Conservation (phyloP, 2,329 filamentous ascomycete species). For the Albifimbria verrucaria region DNA sequence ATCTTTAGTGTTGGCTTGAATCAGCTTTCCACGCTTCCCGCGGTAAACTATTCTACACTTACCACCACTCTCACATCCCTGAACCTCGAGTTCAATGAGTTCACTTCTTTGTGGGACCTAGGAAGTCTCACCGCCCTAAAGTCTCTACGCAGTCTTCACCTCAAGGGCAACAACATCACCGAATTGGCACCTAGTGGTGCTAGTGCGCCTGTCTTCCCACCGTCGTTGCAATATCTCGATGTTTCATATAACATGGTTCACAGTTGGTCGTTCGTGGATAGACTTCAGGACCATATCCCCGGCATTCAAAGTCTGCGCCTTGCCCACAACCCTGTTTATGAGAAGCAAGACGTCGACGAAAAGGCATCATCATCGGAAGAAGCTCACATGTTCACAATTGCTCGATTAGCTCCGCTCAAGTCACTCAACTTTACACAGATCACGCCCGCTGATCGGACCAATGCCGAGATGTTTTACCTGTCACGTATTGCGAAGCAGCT, state of each 20-base stretch:
- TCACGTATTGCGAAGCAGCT: conserved; percentile 78
- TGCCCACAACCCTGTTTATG: conserved; percentile 81
- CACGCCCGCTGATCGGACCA: conserved; percentile 69
- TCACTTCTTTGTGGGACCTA: conserved; percentile 57
- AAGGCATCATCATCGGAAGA: conserved; percentile 63
- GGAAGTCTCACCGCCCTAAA: conserved; percentile 47
- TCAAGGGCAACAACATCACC: conserved; percentile 75
- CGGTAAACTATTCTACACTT: conserved; percentile 35
- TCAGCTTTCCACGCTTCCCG: conserved; percentile 50
- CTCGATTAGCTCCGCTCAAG: conserved; percentile 65
- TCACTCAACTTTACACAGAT: conserved; percentile 73
- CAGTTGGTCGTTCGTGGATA: conserved; percentile 72
- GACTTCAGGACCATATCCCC: conserved; percentile 66
- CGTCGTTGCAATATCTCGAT: conserved; percentile 62
- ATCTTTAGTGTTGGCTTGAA: conserved; percentile 55
- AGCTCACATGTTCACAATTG: conserved; percentile 84
- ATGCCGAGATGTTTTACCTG: conserved; percentile 93
- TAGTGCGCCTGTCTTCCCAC: conserved; percentile 45
- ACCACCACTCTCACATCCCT: conserved; percentile 56
- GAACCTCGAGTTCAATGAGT: conserved; percentile 70
- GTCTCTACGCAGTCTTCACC: conserved; percentile 57
- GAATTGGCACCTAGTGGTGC: conserved; percentile 26
- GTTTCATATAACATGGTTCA: conserved; percentile 68
- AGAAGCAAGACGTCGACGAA: conserved; percentile 42
- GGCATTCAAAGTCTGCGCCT: conserved; percentile 72